These are phyloP conservation scores for Psilocybe tampanensis DNA, from an alignment of 768 basidiomycete genomes.

Conservation along the genomic window DNA sequence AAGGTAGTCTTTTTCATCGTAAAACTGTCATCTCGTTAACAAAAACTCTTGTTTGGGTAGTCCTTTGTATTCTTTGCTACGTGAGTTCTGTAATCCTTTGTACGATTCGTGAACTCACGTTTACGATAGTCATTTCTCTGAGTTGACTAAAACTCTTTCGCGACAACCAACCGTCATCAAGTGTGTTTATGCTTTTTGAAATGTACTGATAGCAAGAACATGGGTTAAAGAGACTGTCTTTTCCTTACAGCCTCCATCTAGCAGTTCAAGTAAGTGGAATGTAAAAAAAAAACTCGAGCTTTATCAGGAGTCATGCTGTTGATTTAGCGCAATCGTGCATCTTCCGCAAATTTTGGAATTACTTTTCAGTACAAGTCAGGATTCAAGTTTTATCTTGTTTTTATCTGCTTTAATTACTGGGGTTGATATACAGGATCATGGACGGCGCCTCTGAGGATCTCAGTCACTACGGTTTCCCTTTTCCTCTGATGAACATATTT, in stretches of 20 bases:
- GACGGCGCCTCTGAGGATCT: constrained; percentile 67
- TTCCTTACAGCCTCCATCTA: constrained; percentile 78
- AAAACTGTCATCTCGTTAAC: background rate
- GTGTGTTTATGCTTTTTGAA: constrained; percentile 42
- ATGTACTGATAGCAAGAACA: background rate
- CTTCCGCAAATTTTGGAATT: constrained; percentile 64
- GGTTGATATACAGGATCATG: constrained; percentile 47
- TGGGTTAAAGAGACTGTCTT: background rate
- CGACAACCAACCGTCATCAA: constrained; percentile 79
- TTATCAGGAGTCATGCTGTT: background rate
- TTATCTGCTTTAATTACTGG: background rate
- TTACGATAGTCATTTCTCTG: constrained; percentile 68
- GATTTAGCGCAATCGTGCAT: constrained; percentile 52
- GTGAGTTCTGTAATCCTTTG: constrained; percentile 36
- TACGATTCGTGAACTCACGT: constrained; percentile 1
- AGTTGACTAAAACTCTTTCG: constrained; percentile 76
- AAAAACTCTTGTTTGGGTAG: constrained; percentile 36
- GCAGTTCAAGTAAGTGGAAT: constrained; percentile 44
- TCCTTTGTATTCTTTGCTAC: constrained; percentile 92
- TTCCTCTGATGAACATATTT: background rate
- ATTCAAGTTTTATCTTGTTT: background rate
- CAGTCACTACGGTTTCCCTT: constrained; percentile 68
- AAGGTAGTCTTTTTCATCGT: constrained; percentile 50
- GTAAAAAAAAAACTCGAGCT: background rate
- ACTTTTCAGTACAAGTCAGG: constrained; percentile 77